phyloP scores from a whole-genome alignment of 805 yeast genomes.

The Groenewaldozyma tartarivorans region DNA sequence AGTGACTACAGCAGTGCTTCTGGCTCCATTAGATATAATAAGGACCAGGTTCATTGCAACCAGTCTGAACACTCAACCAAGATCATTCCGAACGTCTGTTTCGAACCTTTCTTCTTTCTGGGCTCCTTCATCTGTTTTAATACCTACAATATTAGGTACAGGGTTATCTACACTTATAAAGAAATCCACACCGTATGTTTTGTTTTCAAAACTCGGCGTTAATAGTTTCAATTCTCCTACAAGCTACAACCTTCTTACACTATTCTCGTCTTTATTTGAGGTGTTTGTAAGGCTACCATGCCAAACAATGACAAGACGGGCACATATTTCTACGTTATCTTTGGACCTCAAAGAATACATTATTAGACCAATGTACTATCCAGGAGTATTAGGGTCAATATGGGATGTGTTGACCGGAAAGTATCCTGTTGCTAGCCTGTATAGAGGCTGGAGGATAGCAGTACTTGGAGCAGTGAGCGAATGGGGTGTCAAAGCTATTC shows the following conservation, averaged over 20 bases:
- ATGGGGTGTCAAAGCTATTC: constrained; percentile 47
- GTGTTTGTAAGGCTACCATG: constrained; percentile 73
- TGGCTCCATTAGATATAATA: constrained; percentile 76
- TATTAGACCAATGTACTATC: constrained; percentile 47
- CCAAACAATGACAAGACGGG: constrained; percentile 76
- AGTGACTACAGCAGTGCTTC: constrained; percentile 56
- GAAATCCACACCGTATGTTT: constrained; percentile 54
- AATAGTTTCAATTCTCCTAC: constrained; percentile 58
- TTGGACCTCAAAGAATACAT: constrained; percentile 32
- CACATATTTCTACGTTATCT: constrained; percentile 58
- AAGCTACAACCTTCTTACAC: constrained; percentile 46
- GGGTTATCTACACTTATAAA: constrained; percentile 51
- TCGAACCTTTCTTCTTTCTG: constrained; percentile 39
- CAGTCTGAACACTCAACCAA: constrained; percentile 37
- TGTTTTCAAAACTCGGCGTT: constrained; percentile 51
- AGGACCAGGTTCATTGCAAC: constrained; percentile 71
- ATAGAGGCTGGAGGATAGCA: constrained; percentile 91
- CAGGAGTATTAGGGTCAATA: constrained; percentile 45
- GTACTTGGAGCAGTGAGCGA: constrained; percentile 68
- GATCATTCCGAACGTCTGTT: constrained; percentile 68
- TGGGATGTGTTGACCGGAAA: constrained; percentile 39
- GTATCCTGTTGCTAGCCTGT: constrained; percentile 39
- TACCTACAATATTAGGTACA: constrained; percentile 63
- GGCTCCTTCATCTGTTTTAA: constrained; percentile 50
- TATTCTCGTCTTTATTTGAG: constrained; percentile 56